These are phyloP conservation scores for Puccinia hordei DNA, from an alignment of 1,284 basidiomycete genomes.

Conservation along the genomic window DNA sequence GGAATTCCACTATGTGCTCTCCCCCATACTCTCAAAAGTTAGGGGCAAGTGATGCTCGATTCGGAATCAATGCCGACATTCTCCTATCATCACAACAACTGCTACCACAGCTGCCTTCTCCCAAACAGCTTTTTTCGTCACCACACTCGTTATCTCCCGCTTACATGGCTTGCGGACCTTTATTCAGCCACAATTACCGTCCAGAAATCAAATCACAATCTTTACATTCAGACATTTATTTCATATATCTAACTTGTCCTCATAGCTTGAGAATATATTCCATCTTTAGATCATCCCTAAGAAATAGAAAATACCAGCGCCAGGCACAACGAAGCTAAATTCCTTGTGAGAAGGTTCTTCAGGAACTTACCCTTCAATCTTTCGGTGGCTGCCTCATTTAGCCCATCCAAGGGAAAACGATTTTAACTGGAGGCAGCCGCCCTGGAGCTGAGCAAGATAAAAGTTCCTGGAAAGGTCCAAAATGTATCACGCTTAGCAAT, in stretches of 20 bases:
- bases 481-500: neutral
- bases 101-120: neutral
- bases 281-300: neutral
- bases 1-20: neutral
- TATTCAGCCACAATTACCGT: neutral
- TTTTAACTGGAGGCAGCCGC: too few relatives aligned
- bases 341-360: neutral
- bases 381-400: neutral
- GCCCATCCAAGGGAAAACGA: too few relatives aligned
- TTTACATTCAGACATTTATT: neutral
- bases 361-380: neutral
- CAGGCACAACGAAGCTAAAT: neutral
- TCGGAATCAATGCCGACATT: too few relatives aligned
- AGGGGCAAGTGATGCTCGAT: neutral
- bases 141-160: neutral
- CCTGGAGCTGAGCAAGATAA: too few relatives aligned
- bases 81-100: neutral
- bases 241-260: neutral
- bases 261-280: neutral
- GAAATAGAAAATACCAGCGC: neutral
- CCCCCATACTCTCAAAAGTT: too few relatives aligned
- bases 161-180: neutral
- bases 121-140: neutral
- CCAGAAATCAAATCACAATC: conserved; percentile 6
- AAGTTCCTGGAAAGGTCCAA: neutral